These are phyloP conservation scores for Hippophae rhamnoides DNA, from an alignment of 306 rosid genomes.

Conservation along the genomic window DNA sequence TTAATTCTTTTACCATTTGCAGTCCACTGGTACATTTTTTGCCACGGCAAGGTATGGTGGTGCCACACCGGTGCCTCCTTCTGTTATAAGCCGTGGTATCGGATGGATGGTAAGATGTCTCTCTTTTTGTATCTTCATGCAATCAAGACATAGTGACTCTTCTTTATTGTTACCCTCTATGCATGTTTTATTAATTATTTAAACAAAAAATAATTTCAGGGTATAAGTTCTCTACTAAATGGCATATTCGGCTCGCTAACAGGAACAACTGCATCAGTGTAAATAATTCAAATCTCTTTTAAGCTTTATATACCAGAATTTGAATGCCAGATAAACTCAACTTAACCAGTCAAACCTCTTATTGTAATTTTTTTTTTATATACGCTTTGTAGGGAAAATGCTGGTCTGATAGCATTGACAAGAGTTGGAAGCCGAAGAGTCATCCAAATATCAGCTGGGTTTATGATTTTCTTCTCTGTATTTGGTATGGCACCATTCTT, in stretches of 20 bases:
- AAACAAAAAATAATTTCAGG: conserved; percentile 35
- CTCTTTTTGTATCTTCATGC: background rate
- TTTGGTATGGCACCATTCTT: conserved; percentile 39
- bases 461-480: conserved; percentile 79
- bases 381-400: conserved; percentile 42
- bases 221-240: conserved; percentile 50
- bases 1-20: conserved; percentile 15
- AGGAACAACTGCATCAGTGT: conserved; percentile 72
- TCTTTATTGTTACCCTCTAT: conserved; percentile 3
- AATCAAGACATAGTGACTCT: background rate
- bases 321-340: background rate
- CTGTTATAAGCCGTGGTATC: conserved; percentile 60
- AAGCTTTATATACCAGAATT: background rate
- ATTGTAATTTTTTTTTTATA: background rate
- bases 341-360: background rate
- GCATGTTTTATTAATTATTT: background rate
- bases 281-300: conserved; percentile 14
- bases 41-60: conserved; percentile 72
- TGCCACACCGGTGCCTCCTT: conserved; percentile 82
- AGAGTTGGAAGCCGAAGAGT: conserved; percentile 87
- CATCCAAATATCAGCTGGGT: conserved; percentile 70
- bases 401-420: conserved; percentile 76
- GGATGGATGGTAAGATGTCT: conserved; percentile 64
- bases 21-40: conserved; percentile 74
- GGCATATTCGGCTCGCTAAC: conserved; percentile 60